Evolutionary conservation across 1,284 basidiomycete genomes (phyloP).

Genomic region (Schizopora paradoxa): DNA sequence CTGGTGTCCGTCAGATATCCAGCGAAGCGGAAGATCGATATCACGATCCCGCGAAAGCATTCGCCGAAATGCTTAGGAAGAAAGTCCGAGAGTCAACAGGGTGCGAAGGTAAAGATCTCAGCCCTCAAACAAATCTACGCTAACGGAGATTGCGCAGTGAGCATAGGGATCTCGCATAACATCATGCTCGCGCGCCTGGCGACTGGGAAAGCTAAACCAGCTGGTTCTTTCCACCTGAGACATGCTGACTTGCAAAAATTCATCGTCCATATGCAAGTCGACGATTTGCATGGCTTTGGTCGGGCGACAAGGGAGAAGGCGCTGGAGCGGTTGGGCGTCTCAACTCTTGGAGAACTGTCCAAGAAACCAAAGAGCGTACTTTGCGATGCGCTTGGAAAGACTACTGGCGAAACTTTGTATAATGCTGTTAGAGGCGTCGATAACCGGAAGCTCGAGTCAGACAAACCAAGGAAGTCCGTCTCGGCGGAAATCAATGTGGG

Average conservation of each 20-base stretch:
- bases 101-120: conserved; percentile 64
- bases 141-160: conserved; percentile 44
- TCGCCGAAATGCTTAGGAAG: conserved; percentile 78
- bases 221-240: conserved; percentile 72
- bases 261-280: conserved; percentile 75
- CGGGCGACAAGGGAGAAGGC: conserved; percentile 68
- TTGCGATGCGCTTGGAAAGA: conserved; percentile 74
- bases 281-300: conserved; percentile 87
- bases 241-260: conserved; percentile 50
- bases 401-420: conserved; percentile 80
- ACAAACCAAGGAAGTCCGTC: conserved; percentile 82
- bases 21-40: conserved; percentile 25
- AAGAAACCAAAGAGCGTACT: conserved; percentile 58
- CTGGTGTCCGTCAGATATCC: conserved; percentile 47
- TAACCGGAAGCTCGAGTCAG: conserved; percentile 71
- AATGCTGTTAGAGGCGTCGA: conserved; percentile 84
- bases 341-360: conserved; percentile 64
- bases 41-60: conserved; percentile 60
- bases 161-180: conserved; percentile 89
- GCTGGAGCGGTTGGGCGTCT: conserved; percentile 68
- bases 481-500: conserved; percentile 88
- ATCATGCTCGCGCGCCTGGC: conserved; percentile 90
- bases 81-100: conserved; percentile 73
- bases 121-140: conserved; percentile 1
- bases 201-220: conserved; percentile 88